Base-by-base conservation (phyloP, 2,329 filamentous ascomycete genomes). In the Aspergillus hiratsukae region DNA sequence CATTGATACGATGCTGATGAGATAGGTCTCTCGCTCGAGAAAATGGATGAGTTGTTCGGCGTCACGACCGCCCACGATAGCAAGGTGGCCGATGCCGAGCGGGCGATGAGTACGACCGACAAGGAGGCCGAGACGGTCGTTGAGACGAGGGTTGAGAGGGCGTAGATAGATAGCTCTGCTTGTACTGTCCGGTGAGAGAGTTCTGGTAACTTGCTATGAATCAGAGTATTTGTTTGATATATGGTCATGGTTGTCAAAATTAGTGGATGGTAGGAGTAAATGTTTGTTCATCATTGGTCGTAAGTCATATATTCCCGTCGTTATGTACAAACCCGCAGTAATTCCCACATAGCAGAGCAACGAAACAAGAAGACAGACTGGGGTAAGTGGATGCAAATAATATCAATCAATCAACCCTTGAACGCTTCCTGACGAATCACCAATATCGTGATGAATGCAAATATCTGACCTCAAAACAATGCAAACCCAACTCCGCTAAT, bases 21-120 rank as follows among this genome's bases (percentile, higher is more conserved):
- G 17, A 49, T 31, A 73, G 70, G 76, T n/a, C 58, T 80, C 31
- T 78, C 77, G 46, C 76, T 87, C 57, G 85, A 88, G 72, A 81
- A 80, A 69, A 87, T 87, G 83, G 83, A 87, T 66, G 83, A 86
- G 64, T 75, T 87, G 17, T 87, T 87, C 67, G 85, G 85, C 48
- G 77, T 85, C 50, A 81, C 81, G 3, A 80, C 83, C 58, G 62
- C 79, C 31, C 8, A 61, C 10, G 58, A 65, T 35, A 56, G 58
- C 4, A 69, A 69, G 57, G 48, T 49, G 6, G 57, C 49, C 4
- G 66, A 66, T 46, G 37, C 56, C 1, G 67, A 68, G 56, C 58
- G 57, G 17, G 57, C 41, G 1, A 49, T 53, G 8, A 49, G 46
- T 50, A 45, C 8, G 3, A 19, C 43, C 21, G 40, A 49, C 37